Percentiles rank a stretch among this genome's conserved stretches.
phyloP scores from a whole-genome alignment of 176 grass and related monocot genomes.

The Eragrostis curvula region DNA sequence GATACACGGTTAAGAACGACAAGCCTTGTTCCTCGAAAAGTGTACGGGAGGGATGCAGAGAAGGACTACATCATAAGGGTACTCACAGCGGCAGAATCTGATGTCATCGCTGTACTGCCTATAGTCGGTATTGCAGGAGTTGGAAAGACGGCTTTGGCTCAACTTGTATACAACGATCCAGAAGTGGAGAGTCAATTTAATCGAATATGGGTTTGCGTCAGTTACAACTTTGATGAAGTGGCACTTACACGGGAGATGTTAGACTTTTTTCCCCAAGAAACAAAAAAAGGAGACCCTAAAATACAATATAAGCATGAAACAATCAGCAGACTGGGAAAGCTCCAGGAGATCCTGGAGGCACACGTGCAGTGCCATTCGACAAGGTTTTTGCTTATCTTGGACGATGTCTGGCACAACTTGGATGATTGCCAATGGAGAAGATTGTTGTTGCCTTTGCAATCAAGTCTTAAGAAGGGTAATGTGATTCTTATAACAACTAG shows the following conservation, averaged over 20 bases:
- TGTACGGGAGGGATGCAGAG: slow-evolving; percentile 26
- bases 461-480: neutral
- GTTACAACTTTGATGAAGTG: neutral
- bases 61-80: slow-evolving; percentile 15
- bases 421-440: no score
- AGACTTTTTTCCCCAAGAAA: slow-evolving; percentile 6
- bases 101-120: no score
- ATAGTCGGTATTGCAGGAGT: slow-evolving; percentile 37
- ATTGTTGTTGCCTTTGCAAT: slow-evolving; percentile 28
- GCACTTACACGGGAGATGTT: slow-evolving; percentile 25
- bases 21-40: neutral
- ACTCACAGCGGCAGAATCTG: neutral
- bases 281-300: neutral
- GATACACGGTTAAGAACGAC: neutral
- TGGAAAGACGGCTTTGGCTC: slow-evolving; percentile 40
- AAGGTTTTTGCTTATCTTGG: no score
- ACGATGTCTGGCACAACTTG: no score
- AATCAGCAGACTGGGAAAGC: neutral
- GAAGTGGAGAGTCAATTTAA: neutral
- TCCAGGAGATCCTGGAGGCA: neutral
- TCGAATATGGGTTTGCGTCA: slow-evolving; percentile 30
- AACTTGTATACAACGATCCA: slow-evolving; percentile 7
- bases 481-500: slow-evolving; percentile 24
- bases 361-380: neutral
- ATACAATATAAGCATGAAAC: neutral